Percentiles rank a stretch among this genome's conserved stretches.
Evolutionary conservation across 495 filamentous ascomycete species (phyloP).

Genomic region (Hypoxylon intermedium): DNA sequence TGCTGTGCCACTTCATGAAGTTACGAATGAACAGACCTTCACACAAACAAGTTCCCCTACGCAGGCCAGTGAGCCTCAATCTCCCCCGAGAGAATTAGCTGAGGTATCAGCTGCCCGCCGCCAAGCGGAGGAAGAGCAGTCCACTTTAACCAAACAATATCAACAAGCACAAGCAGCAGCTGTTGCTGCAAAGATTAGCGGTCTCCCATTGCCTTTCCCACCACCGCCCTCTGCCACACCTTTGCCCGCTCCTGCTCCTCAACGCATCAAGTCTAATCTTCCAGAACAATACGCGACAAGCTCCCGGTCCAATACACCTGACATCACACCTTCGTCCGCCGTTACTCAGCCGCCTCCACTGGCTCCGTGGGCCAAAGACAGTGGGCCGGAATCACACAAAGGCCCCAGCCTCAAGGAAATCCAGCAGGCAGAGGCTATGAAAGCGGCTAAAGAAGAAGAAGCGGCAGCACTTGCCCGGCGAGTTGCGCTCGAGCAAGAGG

Average conservation of each 20-base stretch:
- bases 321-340: constrained; percentile 50
- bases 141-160: constrained; percentile 81
- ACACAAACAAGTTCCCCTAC: constrained; percentile 13
- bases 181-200: constrained; percentile 61
- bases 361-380: constrained; percentile 94
- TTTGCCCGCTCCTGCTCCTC: constrained; percentile 84
- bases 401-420: constrained; percentile 96
- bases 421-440: constrained; percentile 91
- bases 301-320: constrained; percentile 78
- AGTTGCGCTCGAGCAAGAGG: constrained; percentile 79
- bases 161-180: constrained; percentile 71
- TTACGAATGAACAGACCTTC: constrained; percentile 9
- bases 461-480: constrained; percentile 80
- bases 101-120: constrained; percentile 7
- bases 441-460: constrained; percentile 90
- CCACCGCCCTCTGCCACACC: constrained; percentile 64
- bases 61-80: constrained; percentile 11
- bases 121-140: constrained; percentile 35
- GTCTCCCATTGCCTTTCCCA: constrained; percentile 80
- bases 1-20: constrained; percentile 40
- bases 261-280: constrained; percentile 81
- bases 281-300: constrained; percentile 79
- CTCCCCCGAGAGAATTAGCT: constrained; percentile 1
- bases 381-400: constrained; percentile 71
- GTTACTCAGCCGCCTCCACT: constrained; percentile 65